These are phyloP conservation scores for Dendrocalamus sinicus DNA, from an alignment of 176 grass and related monocot genomes.

Conservation along the genomic window DNA sequence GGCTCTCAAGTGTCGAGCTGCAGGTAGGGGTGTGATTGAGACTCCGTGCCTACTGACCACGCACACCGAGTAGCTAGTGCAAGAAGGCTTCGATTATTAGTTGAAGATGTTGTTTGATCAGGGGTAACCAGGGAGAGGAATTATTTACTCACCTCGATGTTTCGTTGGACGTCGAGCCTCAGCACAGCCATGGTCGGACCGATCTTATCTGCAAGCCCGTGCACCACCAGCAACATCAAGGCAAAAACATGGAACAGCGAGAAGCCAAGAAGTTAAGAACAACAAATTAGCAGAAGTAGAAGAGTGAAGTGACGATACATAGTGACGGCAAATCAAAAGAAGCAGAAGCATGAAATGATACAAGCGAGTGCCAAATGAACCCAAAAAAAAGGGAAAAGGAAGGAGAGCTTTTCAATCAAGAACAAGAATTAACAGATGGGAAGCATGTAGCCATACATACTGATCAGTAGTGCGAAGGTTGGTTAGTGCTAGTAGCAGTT, in stretches of 20 bases:
- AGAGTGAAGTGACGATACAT: background rate
- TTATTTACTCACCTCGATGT: slow-evolving; percentile 71
- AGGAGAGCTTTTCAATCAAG: background rate
- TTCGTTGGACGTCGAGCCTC: slow-evolving; percentile 83
- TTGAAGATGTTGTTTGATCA: background rate
- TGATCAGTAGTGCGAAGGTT: background rate
- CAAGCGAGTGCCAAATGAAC: background rate
- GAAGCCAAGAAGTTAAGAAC: background rate
- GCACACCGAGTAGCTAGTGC: too few relatives aligned
- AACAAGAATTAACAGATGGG: background rate
- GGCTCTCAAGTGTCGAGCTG: background rate
- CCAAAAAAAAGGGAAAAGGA: background rate
- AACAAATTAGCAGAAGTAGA: background rate
- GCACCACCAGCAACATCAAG: slow-evolving; percentile 1
- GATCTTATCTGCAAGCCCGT: slow-evolving; percentile 83
- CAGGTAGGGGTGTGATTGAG: background rate
- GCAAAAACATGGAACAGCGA: background rate
- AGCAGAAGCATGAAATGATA: background rate
- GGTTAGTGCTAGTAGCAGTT: background rate
- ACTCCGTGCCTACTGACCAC: background rate
- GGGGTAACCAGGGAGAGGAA: background rate
- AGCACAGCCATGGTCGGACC: slow-evolving; percentile 89
- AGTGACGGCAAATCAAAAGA: background rate
- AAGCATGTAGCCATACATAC: background rate
- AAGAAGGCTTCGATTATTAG: background rate